Conservation (phyloP, 2,329 filamentous ascomycete species). For the Ophiostoma populinum region DNA sequence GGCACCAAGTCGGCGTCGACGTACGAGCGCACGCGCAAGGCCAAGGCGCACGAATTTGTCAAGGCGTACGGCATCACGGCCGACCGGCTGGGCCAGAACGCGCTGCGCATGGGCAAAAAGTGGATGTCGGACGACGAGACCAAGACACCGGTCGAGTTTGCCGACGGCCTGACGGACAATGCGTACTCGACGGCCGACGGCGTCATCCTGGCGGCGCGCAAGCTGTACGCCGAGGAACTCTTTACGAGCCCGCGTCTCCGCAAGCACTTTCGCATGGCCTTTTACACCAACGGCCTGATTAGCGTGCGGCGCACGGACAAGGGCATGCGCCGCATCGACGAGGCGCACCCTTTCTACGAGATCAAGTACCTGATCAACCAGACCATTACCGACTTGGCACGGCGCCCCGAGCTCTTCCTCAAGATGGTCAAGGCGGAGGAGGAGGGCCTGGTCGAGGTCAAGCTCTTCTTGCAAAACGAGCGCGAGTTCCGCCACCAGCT, state of each 20-base stretch:
- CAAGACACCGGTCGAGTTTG: conserved; percentile 68
- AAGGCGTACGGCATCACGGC: conserved; percentile 80
- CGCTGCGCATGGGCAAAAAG: conserved; percentile 58
- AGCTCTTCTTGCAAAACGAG: conserved; percentile 58
- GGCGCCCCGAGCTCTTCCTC: conserved; percentile 74
- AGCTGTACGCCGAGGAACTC: conserved; percentile 83
- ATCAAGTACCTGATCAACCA: conserved; percentile 93
- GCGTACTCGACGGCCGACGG: conserved; percentile 61
- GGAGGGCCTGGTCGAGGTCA: conserved; percentile 79
- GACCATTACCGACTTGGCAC: conserved; percentile 63
- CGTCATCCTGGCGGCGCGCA: conserved; percentile 62
- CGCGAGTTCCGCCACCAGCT: conserved; percentile 61
- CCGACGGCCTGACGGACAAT: conserved; percentile 56
- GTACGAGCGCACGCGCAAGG: conserved; percentile 69
- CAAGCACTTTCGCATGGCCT: conserved; percentile 66
- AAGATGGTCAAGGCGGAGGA: conserved; percentile 97
- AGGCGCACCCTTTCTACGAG: conserved; percentile 91
- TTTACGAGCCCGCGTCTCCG: conserved; percentile 77
- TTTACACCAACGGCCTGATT: conserved; percentile 68
- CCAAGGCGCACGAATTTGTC: conserved; percentile 67
- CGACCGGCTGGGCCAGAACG: conserved; percentile 77
- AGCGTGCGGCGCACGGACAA: conserved; percentile 88
- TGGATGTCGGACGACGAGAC: conserved; percentile 72
- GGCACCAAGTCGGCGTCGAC: conserved; percentile 59
- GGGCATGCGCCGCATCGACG: conserved; percentile 80